Evolutionary conservation across 169 alveolate genomes (phyloP), one percentile per base, ranked within the genome.

Genomic region (Blepharisma undulans): DNA sequence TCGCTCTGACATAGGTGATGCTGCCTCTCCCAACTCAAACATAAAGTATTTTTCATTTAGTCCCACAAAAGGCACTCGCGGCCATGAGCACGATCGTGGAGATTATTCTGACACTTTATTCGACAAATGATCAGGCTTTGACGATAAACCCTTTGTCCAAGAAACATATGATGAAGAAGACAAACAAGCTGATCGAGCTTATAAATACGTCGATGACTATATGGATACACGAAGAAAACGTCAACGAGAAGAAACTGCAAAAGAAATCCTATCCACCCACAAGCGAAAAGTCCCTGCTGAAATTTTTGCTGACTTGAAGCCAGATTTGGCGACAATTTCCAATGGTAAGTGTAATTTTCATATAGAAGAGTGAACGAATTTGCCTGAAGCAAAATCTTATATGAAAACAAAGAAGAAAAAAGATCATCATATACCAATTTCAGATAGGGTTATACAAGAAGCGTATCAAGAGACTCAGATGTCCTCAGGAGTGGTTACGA

Each of bases 1-100:
- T 14, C 99, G 99, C 76, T 99, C 99, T 12, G 99, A 99, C 90
- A 96, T 99, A 76, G 99, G 99, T 90, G 99, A 97, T 61, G 95
- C 96, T 22, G 96, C 96, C n/a, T 72, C 87, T 4, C 92, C 74
- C 22, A 94, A 85, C 32, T 96, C 77, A 14, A 82, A 82, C 25
- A 36, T 82, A 22, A 78, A 78, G 86, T 78, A 78, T 27, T 29
- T 29, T 32, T 21, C 14, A 78, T 29, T 25, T 32, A 82, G 78
- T 78, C 89, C 89, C 7, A 82, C 89, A 18, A 25, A 19, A 21
- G 76, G 76, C 6, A 82, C 89, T 22, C 72, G 89, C 12, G 89
- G 89, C 12, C 89, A 82, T 8, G 96, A 96, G 33, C 95, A 94
- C 30, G 98, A 97, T 89, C 96, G 96, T 79, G 97, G 96, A 30